A percentile compares a stretch with the other conserved stretches of the same genome.
phyloP scores from a whole-genome alignment of 1,139 yeast genomes.

The Debaryomyces robertsiae region DNA sequence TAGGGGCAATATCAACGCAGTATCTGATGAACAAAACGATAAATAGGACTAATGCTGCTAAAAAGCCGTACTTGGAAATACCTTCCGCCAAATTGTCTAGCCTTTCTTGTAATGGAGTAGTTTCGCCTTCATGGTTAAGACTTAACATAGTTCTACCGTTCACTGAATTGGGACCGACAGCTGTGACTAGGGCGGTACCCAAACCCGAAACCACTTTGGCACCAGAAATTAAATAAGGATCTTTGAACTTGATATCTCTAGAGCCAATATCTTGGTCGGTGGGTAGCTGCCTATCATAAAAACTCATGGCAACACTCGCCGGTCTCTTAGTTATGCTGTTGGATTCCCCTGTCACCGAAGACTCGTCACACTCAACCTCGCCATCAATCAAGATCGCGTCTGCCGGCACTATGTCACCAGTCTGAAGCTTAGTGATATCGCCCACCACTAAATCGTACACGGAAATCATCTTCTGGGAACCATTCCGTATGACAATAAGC shows the following conservation, averaged over 20 bases:
- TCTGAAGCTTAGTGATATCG: constrained; percentile 77
- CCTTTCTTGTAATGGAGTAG: constrained; percentile 87
- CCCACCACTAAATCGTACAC: constrained; percentile 84
- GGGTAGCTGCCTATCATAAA: constrained; percentile 30
- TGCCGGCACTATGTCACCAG: constrained; percentile 93
- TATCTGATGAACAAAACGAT: constrained; percentile 77
- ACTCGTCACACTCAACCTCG: constrained; percentile 85
- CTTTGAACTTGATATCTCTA: constrained; percentile 48
- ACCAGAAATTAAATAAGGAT: constrained; percentile 91
- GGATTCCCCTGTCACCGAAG: constrained; percentile 92
- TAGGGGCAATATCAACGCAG: constrained; percentile 63
- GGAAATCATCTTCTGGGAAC: constrained; percentile 67
- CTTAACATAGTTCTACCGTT: constrained; percentile 92
- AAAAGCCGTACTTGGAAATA: constrained; percentile 88
- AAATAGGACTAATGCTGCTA: constrained; percentile 80
- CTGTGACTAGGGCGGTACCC: constrained; percentile 84
- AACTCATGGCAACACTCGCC: constrained; percentile 48
- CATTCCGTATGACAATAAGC: constrained; percentile 74
- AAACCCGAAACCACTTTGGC: constrained; percentile 83
- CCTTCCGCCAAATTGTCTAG: constrained; percentile 85
- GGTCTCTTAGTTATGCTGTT: constrained; percentile 72
- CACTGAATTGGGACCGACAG: constrained; percentile 86
- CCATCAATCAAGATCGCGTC: constrained; percentile 82
- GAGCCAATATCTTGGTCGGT: constrained; percentile 55
- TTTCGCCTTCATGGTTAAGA: constrained; percentile 70